These are phyloP conservation scores for Schizosaccharomyces japonicus DNA, from an alignment of 805 yeast genomes.

Conservation along the genomic window DNA sequence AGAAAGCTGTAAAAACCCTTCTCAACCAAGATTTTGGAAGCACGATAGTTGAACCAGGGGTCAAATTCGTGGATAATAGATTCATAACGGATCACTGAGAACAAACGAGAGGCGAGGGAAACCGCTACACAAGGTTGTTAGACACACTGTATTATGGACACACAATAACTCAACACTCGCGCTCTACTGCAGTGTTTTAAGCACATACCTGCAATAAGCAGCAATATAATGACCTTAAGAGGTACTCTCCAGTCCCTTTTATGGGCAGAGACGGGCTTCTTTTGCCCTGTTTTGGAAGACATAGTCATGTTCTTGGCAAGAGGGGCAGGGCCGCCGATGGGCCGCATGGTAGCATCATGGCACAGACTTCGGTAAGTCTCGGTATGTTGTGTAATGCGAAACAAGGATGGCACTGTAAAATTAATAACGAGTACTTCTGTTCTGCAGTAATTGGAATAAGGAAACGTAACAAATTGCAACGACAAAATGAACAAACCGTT, in stretches of 20 bases:
- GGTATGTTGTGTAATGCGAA: no score
- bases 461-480: no score
- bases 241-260: constrained; percentile 1
- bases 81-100: constrained; percentile 90
- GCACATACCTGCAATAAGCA: background rate
- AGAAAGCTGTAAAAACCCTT: constrained; percentile 74
- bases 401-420: no score
- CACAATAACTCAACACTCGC: background rate
- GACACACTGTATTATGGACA: no score
- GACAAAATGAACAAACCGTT: no score
- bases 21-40: constrained; percentile 71
- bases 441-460: no score
- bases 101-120: constrained; percentile 72
- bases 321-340: no score
- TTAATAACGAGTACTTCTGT: no score
- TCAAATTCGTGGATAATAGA: constrained; percentile 79
- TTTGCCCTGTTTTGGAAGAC: background rate
- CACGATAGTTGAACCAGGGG: constrained; percentile 91
- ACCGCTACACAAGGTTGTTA: constrained; percentile 32
- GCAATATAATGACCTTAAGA: background rate
- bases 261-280: background rate
- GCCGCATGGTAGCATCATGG: no score
- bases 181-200: background rate
- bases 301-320: background rate
- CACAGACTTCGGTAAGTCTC: no score